A percentile compares a stretch with the other conserved stretches of the same genome.
Conservation (phyloP, 2,329 filamentous ascomycete species). For the Hymenoscyphus albidus region DNA sequence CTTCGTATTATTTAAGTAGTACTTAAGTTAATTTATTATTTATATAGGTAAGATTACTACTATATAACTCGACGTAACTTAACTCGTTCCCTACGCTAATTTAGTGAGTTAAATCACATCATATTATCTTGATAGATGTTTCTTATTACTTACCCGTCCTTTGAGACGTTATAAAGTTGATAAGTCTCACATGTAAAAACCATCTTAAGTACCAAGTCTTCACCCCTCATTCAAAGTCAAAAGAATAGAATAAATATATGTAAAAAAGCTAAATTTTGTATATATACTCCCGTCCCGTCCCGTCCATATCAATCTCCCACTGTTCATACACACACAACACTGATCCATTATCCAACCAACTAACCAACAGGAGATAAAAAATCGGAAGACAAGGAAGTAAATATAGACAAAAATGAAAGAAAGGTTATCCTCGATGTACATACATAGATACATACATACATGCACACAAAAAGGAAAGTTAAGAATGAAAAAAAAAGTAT, state of each 20-base stretch:
- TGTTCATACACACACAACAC: not conserved
- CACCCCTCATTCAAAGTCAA: not conserved
- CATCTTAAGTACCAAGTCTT: no score
- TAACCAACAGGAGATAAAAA: not conserved
- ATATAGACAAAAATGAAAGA: not conserved
- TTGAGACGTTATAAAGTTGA: no score
- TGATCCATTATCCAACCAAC: not conserved
- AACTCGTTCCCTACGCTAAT: no score
- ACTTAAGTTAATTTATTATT: no score
- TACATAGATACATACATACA: not conserved
- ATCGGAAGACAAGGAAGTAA: not conserved
- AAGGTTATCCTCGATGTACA: not conserved
- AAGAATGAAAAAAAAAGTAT: not conserved
- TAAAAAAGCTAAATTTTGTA: not conserved
- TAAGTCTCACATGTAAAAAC: no score
- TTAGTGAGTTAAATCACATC: no score
- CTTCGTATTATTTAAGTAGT: no score
- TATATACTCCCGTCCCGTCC: not conserved
- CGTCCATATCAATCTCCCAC: not conserved
- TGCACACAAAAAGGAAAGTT: no score
- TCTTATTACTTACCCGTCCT: no score
- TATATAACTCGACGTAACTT: no score
- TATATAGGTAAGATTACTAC: no score
- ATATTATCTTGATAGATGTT: no score
- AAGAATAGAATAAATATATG: not conserved